Evolutionary conservation across 2,329 filamentous ascomycete genomes (phyloP).

Genomic region (Aspergillus tanneri): DNA sequence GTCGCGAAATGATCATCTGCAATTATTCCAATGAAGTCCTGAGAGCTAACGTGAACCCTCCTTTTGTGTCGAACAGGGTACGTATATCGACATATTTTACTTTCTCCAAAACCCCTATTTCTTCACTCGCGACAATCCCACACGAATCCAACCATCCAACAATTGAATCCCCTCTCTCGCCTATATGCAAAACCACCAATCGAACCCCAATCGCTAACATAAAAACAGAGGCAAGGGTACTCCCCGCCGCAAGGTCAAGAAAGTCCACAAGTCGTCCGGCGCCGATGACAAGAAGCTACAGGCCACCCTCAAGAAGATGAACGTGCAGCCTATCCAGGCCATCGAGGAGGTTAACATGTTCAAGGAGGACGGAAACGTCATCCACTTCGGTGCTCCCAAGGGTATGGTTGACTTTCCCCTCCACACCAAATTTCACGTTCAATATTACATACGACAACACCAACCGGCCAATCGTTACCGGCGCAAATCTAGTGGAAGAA

Average conservation of each 20-base stretch:
- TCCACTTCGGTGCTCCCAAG: slow-evolving; percentile 97
- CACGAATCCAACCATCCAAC: too few relatives aligned
- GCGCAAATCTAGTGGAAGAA: too few relatives aligned
- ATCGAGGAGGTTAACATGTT: slow-evolving; percentile 99
- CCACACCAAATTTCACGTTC: background rate
- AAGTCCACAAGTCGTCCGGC: slow-evolving; percentile 86
- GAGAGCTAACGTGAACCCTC: background rate
- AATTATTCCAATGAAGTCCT: background rate
- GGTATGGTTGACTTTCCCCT: slow-evolving; percentile 69
- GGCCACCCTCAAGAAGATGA: slow-evolving; percentile 96
- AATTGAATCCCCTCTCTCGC: too few relatives aligned
- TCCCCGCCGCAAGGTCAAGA: slow-evolving; percentile 97
- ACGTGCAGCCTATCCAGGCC: slow-evolving; percentile 97
- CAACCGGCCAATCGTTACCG: too few relatives aligned
- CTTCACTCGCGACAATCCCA: background rate
- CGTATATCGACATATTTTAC: slow-evolving; percentile 6
- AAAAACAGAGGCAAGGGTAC: slow-evolving; percentile 85
- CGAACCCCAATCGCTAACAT: background rate
- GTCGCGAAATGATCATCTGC: background rate
- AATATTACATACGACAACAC: too few relatives aligned
- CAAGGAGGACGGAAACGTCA: slow-evolving; percentile 99
- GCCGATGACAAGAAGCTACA: slow-evolving; percentile 99
- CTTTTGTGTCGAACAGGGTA: slow-evolving; percentile 8
- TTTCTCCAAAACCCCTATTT: background rate
- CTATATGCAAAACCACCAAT: too few relatives aligned